Evolutionary conservation across 768 basidiomycete species (phyloP), one percentile per base, ranked within the genome.

Genomic region (Chalciporus sphaerocephalus): DNA sequence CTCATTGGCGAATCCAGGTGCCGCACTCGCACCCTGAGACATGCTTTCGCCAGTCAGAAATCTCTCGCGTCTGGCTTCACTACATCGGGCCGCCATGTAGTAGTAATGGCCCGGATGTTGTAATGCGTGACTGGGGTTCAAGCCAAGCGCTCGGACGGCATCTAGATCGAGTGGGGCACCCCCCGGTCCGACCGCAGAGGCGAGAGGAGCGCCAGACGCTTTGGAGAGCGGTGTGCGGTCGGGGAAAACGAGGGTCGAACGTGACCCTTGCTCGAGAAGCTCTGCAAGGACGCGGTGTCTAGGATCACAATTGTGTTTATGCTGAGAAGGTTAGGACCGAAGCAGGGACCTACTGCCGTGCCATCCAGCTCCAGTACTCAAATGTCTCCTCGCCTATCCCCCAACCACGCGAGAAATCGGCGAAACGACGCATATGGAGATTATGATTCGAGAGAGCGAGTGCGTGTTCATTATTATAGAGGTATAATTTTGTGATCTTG

Each of bases 351-450:
- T 57, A 92, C 90, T 96, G 93, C 60, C 92, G 74, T 7, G 91
- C 87, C 44, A 93, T 74, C 95, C 94, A 99, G 53, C 88, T 89
- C 95, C 95, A 97, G 60, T 85, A 97, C 62, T 98, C 96, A 53
- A 90, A 97, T 0, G 91, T 96, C 58, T 93, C 90, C 56, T 94
- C 92, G 13, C 93, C 94, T 44, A 97, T 97, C 7, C 91, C 90
- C 95, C 96, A 97, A 1, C 86, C 85, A 16, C 87, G 71, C 5
- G 88, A 87, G 53, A 99, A 81, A 56, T 92, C 90, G 5, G 84
- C 78, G 54, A 96, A 95, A 50, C 81, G 81, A 25, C 83, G 80
- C 49, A 95, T 76, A 59, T 99, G 96, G 11, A 81, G 78, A 48
- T 83, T 86, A 63, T 97, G 85, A 51, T 93, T 85, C 0, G 83